Percentiles rank a stretch among this genome's conserved stretches.
Evolutionary conservation across 148 eudicot genomes (phyloP).

Genomic region (Arbutus unedo): DNA sequence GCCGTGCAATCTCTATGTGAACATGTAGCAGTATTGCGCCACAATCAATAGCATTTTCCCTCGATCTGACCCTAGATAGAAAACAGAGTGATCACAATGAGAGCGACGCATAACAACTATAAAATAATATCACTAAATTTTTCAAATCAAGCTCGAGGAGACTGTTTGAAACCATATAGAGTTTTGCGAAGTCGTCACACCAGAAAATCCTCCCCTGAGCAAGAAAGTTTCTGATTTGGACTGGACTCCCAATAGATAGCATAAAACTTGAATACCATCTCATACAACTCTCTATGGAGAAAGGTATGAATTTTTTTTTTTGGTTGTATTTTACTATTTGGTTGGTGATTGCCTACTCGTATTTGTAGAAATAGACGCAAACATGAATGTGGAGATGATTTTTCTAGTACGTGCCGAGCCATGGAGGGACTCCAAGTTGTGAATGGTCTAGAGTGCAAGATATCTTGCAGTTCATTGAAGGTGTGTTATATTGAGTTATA

Average conservation of each 20-base stretch:
- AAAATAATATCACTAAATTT: no score
- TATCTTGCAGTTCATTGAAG: slow-evolving; percentile 64
- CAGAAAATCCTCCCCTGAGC: no score
- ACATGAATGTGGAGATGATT: slow-evolving; percentile 41
- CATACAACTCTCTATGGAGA: not conserved
- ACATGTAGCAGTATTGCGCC: no score
- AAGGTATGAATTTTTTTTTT: not conserved
- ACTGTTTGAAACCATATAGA: no score
- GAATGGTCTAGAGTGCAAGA: slow-evolving; percentile 80
- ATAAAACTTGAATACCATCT: not conserved
- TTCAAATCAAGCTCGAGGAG: no score
- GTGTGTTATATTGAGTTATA: slow-evolving; percentile 29
- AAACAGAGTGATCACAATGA: no score
- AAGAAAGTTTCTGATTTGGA: no score
- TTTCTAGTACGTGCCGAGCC: slow-evolving; percentile 34
- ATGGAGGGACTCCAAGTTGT: slow-evolving; percentile 61
- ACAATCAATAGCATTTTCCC: no score
- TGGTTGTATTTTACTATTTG: not conserved
- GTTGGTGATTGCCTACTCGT: slow-evolving; percentile 3
- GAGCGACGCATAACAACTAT: no score
- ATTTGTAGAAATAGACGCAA: slow-evolving; percentile 59
- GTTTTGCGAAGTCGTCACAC: no score
- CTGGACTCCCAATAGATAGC: not conserved
- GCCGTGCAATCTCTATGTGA: no score
- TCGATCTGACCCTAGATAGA: no score